phyloP scores from a whole-genome alignment of 345 rosid genomes.

The Gossypium australe region DNA sequence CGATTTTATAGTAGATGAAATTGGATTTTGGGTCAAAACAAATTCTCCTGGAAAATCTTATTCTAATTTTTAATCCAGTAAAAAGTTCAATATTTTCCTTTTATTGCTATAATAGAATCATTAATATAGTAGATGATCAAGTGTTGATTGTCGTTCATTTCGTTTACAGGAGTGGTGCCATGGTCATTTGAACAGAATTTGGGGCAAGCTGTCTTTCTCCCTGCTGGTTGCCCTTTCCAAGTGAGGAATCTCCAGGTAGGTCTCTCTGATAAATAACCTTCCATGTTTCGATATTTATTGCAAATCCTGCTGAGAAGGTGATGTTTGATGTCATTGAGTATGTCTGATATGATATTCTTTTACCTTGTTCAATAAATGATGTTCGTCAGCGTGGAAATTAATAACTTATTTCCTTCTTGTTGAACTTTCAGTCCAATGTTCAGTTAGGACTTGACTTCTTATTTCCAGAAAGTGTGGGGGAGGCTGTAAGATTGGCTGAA shows the following conservation, averaged over 20 bases:
- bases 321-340: not conserved
- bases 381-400: not conserved
- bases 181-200: constrained; percentile 77
- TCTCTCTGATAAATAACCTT: constrained; percentile 10
- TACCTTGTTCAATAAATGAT: not conserved
- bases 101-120: not conserved
- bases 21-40: not conserved
- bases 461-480: constrained; percentile 86
- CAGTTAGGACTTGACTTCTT: constrained; percentile 88
- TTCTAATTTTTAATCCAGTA: not conserved
- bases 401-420: not conserved
- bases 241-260: constrained; percentile 70
- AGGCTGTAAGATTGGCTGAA: constrained; percentile 69
- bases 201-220: constrained; percentile 87
- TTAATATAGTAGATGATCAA: not conserved
- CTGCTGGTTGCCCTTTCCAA: constrained; percentile 96
- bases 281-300: not conserved
- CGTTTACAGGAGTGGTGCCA: constrained; percentile 77
- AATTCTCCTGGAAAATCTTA: not conserved
- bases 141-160: not conserved
- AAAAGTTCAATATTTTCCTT: constrained; percentile 8
- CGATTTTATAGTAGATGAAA: not conserved
- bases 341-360: not conserved
- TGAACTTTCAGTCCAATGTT: constrained; percentile 73
- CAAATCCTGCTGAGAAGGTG: not conserved